These are phyloP conservation scores for Tricladium varicosporioides DNA, from an alignment of 2,329 filamentous ascomycete species.

Conservation along the genomic window DNA sequence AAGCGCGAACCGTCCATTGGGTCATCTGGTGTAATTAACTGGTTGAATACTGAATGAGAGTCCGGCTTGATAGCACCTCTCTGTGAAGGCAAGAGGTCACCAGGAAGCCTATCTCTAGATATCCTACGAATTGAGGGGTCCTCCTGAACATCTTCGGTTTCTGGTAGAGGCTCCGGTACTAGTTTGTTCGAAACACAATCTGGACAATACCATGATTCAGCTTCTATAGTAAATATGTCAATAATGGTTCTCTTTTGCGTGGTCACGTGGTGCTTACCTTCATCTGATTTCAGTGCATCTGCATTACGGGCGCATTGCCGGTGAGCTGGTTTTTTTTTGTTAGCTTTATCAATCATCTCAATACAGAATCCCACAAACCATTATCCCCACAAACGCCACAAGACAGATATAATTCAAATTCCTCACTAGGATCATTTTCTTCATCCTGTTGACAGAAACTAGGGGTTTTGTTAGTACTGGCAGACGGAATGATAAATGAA, in stretches of 20 bases:
- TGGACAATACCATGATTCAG: constrained; percentile 60
- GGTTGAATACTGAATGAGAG: constrained; percentile 76
- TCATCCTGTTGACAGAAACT: constrained; percentile 83
- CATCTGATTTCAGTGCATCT: constrained; percentile 57
- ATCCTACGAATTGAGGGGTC: constrained; percentile 46
- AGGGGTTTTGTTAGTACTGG: constrained; percentile 29
- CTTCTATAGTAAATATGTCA: constrained; percentile 41
- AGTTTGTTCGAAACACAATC: constrained; percentile 47
- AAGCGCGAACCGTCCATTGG: constrained; percentile 74
- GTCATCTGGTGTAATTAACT: constrained; percentile 68
- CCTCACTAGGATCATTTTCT: constrained; percentile 76
- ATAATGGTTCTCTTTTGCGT: constrained; percentile 10
- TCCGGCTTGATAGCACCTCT: constrained; percentile 62
- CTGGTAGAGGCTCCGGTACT: constrained; percentile 35
- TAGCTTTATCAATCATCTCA: constrained; percentile 29
- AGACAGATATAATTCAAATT: constrained; percentile 75
- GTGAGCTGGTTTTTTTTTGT: constrained; percentile 63
- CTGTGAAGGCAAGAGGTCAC: constrained; percentile 69
- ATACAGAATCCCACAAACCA: constrained; percentile 55
- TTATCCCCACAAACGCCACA: constrained; percentile 79
- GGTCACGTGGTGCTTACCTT: constrained; percentile 51
- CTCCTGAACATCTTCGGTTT: constrained; percentile 23
- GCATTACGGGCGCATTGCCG: constrained; percentile 81
- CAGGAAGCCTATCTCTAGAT: constrained; percentile 64
- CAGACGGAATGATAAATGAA: constrained; percentile 17